A percentile compares a stretch with the other conserved stretches of the same genome.
Evolutionary conservation across 1,139 yeast genomes (phyloP).

Genomic region (Zygosaccharomyces pseudobailii): DNA sequence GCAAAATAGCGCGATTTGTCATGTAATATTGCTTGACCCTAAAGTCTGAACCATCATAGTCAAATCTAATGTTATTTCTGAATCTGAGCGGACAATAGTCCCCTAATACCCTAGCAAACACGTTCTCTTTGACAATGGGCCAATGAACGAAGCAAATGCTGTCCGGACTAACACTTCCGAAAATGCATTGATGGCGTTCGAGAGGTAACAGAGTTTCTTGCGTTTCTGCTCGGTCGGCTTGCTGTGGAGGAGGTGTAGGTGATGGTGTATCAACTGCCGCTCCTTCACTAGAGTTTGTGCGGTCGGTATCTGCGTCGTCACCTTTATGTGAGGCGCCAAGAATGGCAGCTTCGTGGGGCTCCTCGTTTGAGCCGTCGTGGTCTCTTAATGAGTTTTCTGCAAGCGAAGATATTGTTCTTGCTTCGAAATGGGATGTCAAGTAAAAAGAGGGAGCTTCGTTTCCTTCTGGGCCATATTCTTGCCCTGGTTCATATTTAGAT

Average conservation of each 20-base stretch:
- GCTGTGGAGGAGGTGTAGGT: neutral
- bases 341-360: too few relatives aligned
- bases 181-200: neutral
- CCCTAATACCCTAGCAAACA: conserved; percentile 4
- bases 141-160: conserved; percentile 1
- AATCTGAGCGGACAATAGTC: conserved; percentile 10
- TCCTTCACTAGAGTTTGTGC: too few relatives aligned
- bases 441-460: neutral
- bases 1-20: conserved; percentile 3
- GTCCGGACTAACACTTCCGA: neutral
- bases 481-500: neutral
- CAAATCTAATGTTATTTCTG: conserved; percentile 7
- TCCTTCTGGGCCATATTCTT: neutral
- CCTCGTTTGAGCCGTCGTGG: neutral
- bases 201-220: neutral
- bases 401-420: neutral
- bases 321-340: too few relatives aligned
- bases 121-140: conserved; percentile 5
- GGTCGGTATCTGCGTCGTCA: too few relatives aligned
- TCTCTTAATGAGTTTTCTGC: neutral
- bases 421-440: neutral
- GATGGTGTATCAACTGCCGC: neutral
- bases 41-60: conserved; percentile 8
- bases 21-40: conserved; percentile 3
- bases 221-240: neutral